phyloP scores from a whole-genome alignment of 2,329 filamentous ascomycete species.

The Paraconiothyrium sp. region DNA sequence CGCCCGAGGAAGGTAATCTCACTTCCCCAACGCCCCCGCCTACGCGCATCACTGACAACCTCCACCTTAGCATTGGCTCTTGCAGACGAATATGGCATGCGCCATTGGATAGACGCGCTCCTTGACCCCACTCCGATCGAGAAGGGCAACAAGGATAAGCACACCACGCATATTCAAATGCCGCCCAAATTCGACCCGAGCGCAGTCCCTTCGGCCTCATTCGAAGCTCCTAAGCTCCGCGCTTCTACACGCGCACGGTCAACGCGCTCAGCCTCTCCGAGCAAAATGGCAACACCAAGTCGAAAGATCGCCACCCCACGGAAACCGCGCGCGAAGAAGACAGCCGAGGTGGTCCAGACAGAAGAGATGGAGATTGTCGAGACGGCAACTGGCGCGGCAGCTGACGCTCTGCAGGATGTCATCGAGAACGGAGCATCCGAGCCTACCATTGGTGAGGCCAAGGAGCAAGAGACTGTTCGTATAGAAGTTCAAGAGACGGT shows the following conservation, averaged over 20 bases:
- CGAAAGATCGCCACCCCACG: constrained; percentile 63
- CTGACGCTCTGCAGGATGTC: constrained; percentile 52
- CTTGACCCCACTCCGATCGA: constrained; percentile 86
- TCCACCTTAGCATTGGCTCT: constrained; percentile 75
- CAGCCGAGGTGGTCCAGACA: constrained; percentile 35
- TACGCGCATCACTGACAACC: constrained; percentile 29
- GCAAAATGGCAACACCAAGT: constrained; percentile 58
- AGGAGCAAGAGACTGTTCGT: constrained; percentile 64
- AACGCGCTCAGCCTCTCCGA: constrained; percentile 68
- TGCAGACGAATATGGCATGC: constrained; percentile 86
- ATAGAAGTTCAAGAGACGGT: constrained; percentile 75
- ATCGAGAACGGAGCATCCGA: constrained; percentile 43
- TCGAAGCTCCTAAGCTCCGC: constrained; percentile 43
- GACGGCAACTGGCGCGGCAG: constrained; percentile 58
- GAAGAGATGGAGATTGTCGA: constrained; percentile 50
- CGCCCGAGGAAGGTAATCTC: constrained; percentile 72
- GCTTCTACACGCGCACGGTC: constrained; percentile 60
- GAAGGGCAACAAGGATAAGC: constrained; percentile 71
- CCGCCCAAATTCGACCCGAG: constrained; percentile 80
- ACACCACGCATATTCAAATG: constrained; percentile 75
- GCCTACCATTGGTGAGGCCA: constrained; percentile 57
- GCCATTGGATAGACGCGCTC: constrained; percentile 89
- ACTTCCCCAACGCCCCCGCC: neutral
- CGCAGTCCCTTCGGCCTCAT: constrained; percentile 41
- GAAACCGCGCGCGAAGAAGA: constrained; percentile 59